phyloP scores from a whole-genome alignment of 495 filamentous ascomycete species.

The Chaetomium tenue region DNA sequence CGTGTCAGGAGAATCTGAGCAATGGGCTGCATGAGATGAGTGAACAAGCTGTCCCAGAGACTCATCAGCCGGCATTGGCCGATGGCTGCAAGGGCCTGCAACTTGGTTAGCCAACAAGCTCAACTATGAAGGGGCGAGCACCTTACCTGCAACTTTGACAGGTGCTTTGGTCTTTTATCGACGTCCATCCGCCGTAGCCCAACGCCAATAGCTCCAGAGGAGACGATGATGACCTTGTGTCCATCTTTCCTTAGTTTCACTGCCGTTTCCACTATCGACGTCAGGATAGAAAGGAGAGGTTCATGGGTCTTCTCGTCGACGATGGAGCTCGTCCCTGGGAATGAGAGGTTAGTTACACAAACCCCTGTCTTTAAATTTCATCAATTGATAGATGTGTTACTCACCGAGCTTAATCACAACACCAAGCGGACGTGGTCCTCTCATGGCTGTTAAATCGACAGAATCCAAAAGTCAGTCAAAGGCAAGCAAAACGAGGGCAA shows the following conservation, averaged over 20 bases:
- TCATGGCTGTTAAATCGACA: constrained; percentile 44
- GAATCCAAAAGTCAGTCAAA: constrained; percentile 10
- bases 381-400: constrained; percentile 22
- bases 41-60: constrained; percentile 91
- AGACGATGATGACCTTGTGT: constrained; percentile 90
- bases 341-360: constrained; percentile 11
- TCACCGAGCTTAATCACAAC: constrained; percentile 94
- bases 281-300: constrained; percentile 87
- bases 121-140: constrained; percentile 3
- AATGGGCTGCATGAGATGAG: constrained; percentile 80
- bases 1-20: constrained; percentile 94
- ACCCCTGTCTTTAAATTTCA: background rate
- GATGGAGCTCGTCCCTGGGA: constrained; percentile 89
- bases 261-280: constrained; percentile 88
- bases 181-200: constrained; percentile 87
- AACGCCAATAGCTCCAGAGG: constrained; percentile 93
- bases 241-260: constrained; percentile 83
- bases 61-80: constrained; percentile 95
- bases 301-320: constrained; percentile 97
- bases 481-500: background rate
- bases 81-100: constrained; percentile 88
- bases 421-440: constrained; percentile 57
- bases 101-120: background rate
- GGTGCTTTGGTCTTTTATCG: constrained; percentile 80
- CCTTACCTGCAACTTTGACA: constrained; percentile 74